These are phyloP conservation scores for Pleurotus pulmonarius DNA, from an alignment of 768 basidiomycete genomes.

Conservation along the genomic window DNA sequence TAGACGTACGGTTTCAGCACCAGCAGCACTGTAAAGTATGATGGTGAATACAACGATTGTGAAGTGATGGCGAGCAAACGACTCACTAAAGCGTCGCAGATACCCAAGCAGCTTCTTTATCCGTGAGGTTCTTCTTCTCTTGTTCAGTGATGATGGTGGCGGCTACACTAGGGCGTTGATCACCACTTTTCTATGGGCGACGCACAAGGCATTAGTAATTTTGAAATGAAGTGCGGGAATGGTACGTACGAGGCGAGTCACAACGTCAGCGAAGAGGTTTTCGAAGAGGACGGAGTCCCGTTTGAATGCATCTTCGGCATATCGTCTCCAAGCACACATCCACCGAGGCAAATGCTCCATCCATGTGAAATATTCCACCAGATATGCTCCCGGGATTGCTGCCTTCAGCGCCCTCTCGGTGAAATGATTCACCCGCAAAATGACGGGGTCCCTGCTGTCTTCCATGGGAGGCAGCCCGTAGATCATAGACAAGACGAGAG, in stretches of 20 bases:
- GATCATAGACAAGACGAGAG: conserved; percentile 11
- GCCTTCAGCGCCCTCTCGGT: conserved; percentile 23
- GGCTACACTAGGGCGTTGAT: conserved; percentile 6
- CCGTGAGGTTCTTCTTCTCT: conserved; percentile 8
- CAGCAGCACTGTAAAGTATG: conserved; percentile 12
- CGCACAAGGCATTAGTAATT: background rate
- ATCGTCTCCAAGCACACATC: conserved; percentile 14
- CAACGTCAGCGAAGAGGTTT: conserved; percentile 9
- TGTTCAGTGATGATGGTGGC: conserved; percentile 10
- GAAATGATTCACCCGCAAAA: conserved; percentile 15
- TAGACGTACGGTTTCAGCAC: conserved; percentile 18
- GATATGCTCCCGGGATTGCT: conserved; percentile 26
- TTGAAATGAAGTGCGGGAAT: too few species aligned
- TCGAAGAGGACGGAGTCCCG: conserved; percentile 11
- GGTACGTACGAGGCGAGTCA: conserved; percentile 8
- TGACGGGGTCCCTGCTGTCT: conserved; percentile 10
- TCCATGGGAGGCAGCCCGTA: conserved; percentile 12
- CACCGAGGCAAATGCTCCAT: conserved; percentile 25
- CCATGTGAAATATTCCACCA: conserved; percentile 31
- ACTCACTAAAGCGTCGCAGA: conserved; percentile 13
- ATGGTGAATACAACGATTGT: conserved; percentile 4
- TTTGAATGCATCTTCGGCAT: conserved; percentile 12
- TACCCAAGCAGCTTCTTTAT: conserved; percentile 13
- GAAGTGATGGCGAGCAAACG: background rate
- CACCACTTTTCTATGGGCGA: conserved; percentile 8